A percentile compares a stretch with the other conserved stretches of the same genome.
Evolutionary conservation across 2,329 filamentous ascomycete species (phyloP).

Genomic region (Xylaria sp.): DNA sequence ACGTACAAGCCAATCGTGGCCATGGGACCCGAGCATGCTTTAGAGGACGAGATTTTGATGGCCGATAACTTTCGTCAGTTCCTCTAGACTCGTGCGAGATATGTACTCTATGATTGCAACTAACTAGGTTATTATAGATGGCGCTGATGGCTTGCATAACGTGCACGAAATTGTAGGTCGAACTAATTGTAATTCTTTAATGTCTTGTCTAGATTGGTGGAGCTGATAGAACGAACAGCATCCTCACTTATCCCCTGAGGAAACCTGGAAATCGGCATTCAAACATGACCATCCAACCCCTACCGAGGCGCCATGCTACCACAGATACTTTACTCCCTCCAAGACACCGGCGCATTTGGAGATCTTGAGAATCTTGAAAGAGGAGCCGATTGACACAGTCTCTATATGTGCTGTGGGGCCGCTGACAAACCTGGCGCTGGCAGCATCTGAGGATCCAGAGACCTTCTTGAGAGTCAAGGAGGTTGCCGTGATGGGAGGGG

Average conservation of each 20-base stretch:
- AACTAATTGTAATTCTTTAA: background rate
- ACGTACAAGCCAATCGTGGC: constrained; percentile 81
- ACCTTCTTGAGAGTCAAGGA: constrained; percentile 89
- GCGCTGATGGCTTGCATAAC: constrained; percentile 75
- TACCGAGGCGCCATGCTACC: constrained; percentile 51
- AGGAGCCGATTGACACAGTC: constrained; percentile 82
- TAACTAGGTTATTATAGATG: constrained; percentile 58
- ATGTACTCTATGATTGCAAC: background rate
- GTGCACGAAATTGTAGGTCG: constrained; percentile 65
- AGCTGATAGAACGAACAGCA: constrained; percentile 52
- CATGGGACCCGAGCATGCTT: constrained; percentile 81
- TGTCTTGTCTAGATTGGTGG: background rate
- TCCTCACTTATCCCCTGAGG: constrained; percentile 74
- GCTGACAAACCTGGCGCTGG: constrained; percentile 89
- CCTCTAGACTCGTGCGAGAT: background rate
- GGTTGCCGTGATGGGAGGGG: constrained; percentile 93
- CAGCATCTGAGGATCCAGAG: constrained; percentile 85
- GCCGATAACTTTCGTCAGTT: constrained; percentile 85
- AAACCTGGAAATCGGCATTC: constrained; percentile 76
- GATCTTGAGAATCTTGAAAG: constrained; percentile 83
- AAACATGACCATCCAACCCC: constrained; percentile 44
- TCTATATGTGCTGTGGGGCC: constrained; percentile 91
- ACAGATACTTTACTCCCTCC: constrained; percentile 76
- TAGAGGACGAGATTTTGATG: constrained; percentile 81
- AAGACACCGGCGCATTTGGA: constrained; percentile 77